These are phyloP conservation scores for Musa schizocarpa DNA, from an alignment of 176 grass and related monocot species.

Conservation along the genomic window DNA sequence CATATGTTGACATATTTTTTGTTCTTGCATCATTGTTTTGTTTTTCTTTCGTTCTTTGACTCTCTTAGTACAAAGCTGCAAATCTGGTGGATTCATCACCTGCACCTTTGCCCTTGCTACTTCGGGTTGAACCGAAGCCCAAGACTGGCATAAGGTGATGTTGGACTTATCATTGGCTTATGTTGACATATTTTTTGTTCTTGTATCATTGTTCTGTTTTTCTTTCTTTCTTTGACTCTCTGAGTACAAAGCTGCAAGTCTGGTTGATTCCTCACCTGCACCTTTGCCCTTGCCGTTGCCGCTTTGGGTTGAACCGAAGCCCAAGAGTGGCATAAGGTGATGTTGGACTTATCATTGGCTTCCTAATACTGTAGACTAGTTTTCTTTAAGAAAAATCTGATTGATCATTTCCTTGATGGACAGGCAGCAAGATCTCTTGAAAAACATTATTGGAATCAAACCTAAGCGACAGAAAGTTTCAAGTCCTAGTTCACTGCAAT, in stretches of 20 bases:
- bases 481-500: conserved; percentile 19
- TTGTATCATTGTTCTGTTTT: not conserved
- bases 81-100: conserved; percentile 70
- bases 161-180: not conserved
- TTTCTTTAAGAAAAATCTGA: conserved; percentile 1
- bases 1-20: not conserved
- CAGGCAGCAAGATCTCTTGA: conserved; percentile 87
- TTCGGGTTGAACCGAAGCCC: conserved; percentile 88
- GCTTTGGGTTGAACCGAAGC: conserved; percentile 82
- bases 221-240: conserved; percentile 22
- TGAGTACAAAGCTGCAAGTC: conserved; percentile 68
- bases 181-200: not conserved
- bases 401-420: not conserved
- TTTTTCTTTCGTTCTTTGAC: conserved; percentile 22
- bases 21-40: not conserved
- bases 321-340: conserved; percentile 88
- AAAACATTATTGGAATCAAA: conserved; percentile 77
- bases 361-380: not conserved
- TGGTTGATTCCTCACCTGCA: conserved; percentile 69
- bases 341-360: not conserved
- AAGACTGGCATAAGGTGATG: conserved; percentile 82
- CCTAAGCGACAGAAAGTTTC: conserved; percentile 53
- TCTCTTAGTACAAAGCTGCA: conserved; percentile 64
- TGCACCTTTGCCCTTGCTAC: conserved; percentile 42
- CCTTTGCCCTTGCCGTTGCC: conserved; percentile 33